phyloP scores from a whole-genome alignment of 352 stramenopile species.

The Phytophthora lateralis region DNA sequence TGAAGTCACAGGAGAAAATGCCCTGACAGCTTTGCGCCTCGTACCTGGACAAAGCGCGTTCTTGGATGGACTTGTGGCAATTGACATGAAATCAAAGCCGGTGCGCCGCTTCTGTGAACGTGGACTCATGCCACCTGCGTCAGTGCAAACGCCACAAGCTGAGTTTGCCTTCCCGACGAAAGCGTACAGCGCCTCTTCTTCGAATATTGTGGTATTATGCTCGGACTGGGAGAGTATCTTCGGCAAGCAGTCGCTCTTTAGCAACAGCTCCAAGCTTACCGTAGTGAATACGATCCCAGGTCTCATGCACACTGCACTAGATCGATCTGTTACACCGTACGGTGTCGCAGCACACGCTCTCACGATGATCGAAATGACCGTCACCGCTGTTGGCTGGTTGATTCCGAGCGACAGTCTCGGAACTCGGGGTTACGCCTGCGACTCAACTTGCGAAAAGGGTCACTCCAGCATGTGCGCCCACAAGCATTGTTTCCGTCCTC shows the following conservation, averaged over 20 bases:
- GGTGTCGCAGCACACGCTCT: slow-evolving; percentile 18
- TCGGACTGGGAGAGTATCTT: slow-evolving; percentile 74
- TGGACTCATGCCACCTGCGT: slow-evolving; percentile 6
- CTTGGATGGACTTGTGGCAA: slow-evolving; percentile 56
- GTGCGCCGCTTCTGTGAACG: slow-evolving; percentile 35
- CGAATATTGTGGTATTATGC: slow-evolving; percentile 50
- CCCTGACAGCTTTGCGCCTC: slow-evolving; percentile 46
- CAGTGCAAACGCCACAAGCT: not conserved
- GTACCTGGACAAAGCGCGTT: slow-evolving; percentile 56
- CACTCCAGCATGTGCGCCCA: slow-evolving; percentile 58
- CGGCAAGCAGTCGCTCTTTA: slow-evolving; percentile 61
- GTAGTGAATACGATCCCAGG: slow-evolving; percentile 53
- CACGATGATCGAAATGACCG: slow-evolving; percentile 33
- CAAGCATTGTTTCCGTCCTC: slow-evolving; percentile 26
- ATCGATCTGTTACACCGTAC: slow-evolving; percentile 3
- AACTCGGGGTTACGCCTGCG: slow-evolving; percentile 28
- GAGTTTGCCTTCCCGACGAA: slow-evolving; percentile 50
- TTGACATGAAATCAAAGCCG: slow-evolving; percentile 42
- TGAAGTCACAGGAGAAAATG: slow-evolving; percentile 59
- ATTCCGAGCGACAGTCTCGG: slow-evolving; percentile 31
- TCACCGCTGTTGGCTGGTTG: slow-evolving; percentile 54
- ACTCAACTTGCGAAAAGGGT: slow-evolving; percentile 50
- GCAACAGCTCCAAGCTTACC: slow-evolving; percentile 42
- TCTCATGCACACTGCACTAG: slow-evolving; percentile 42
- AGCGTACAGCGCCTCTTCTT: slow-evolving; percentile 19